Conservation (phyloP, 2,329 filamentous ascomycete species). For the Grosmannia penicillata region DNA sequence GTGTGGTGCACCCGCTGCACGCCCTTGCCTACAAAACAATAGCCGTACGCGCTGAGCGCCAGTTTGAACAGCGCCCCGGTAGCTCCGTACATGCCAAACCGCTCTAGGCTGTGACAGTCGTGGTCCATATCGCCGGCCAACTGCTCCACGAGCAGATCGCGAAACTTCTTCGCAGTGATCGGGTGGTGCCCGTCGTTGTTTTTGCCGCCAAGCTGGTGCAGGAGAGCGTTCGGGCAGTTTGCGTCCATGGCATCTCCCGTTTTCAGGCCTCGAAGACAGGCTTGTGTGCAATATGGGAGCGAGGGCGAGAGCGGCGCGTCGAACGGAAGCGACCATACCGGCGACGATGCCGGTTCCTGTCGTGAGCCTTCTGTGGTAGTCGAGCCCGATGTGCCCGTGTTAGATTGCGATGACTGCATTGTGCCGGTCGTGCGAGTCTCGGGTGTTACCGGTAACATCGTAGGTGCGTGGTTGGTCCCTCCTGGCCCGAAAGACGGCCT, state of each 20-base stretch:
- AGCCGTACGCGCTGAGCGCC: slow-evolving; percentile 6
- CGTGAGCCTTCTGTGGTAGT: neutral
- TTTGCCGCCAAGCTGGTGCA: neutral
- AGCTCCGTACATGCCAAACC: slow-evolving; percentile 2
- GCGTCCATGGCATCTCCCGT: neutral
- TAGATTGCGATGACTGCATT: too few relatives aligned
- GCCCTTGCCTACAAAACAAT: slow-evolving; percentile 9
- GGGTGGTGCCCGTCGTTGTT: neutral
- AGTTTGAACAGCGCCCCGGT: slow-evolving; percentile 7
- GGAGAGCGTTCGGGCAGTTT: slow-evolving; percentile 1
- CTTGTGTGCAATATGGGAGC: slow-evolving; percentile 3
- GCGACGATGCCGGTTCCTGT: neutral
- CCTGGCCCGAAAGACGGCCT: too few relatives aligned
- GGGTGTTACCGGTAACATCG: too few relatives aligned
- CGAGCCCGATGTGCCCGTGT: neutral
- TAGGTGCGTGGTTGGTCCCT: too few relatives aligned
- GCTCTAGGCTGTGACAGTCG: slow-evolving; percentile 1
- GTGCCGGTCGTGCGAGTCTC: too few relatives aligned
- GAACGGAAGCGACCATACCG: neutral
- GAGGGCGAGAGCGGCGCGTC: neutral
- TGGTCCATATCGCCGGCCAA: slow-evolving; percentile 2
- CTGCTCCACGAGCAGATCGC: neutral
- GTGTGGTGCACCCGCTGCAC: slow-evolving; percentile 1
- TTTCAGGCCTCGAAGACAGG: neutral
- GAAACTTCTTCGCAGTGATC: neutral